Evolutionary conservation across 176 grass and related monocot species (phyloP).

Genomic region (Avena insularis): DNA sequence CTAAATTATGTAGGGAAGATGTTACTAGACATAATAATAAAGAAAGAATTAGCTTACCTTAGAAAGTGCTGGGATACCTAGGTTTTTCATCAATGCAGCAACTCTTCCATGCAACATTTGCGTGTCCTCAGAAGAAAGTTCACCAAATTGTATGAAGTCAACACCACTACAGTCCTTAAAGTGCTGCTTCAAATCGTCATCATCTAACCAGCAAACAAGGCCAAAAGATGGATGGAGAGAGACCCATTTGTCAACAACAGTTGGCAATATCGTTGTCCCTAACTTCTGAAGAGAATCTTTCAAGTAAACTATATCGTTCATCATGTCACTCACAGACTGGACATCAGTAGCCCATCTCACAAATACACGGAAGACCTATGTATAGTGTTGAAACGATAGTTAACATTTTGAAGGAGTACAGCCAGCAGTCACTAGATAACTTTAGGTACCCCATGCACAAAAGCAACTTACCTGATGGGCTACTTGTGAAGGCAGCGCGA

Average conservation of each 20-base stretch:
- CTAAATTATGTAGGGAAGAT: slow-evolving; percentile 9
- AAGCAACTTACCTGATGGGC: slow-evolving; percentile 66
- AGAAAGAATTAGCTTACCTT: slow-evolving; percentile 62
- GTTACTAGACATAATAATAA: background rate
- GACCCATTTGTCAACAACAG: slow-evolving; percentile 85
- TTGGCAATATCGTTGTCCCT: slow-evolving; percentile 82
- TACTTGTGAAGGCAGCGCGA: slow-evolving; percentile 69
- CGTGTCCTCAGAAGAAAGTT: slow-evolving; percentile 66
- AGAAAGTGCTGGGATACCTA: slow-evolving; percentile 87
- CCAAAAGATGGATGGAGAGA: slow-evolving; percentile 93
- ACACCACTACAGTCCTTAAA: slow-evolving; percentile 63
- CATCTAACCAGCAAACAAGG: slow-evolving; percentile 90
- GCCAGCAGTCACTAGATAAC: background rate
- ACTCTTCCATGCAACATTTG: slow-evolving; percentile 62
- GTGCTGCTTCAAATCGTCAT: slow-evolving; percentile 74
- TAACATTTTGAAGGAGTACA: slow-evolving; percentile 29
- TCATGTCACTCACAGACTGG: slow-evolving; percentile 52
- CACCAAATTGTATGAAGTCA: slow-evolving; percentile 71
- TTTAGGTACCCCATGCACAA: slow-evolving; percentile 21
- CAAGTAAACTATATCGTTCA: slow-evolving; percentile 62
- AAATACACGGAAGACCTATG: slow-evolving; percentile 81
- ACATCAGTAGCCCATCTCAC: slow-evolving; percentile 77
- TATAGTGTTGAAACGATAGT: slow-evolving; percentile 8
- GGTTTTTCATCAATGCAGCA: slow-evolving; percentile 66
- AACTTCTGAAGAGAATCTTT: slow-evolving; percentile 82